Base-by-base conservation (phyloP, 1,139 yeast genomes). In the Scheffersomyces segobiensis region DNA sequence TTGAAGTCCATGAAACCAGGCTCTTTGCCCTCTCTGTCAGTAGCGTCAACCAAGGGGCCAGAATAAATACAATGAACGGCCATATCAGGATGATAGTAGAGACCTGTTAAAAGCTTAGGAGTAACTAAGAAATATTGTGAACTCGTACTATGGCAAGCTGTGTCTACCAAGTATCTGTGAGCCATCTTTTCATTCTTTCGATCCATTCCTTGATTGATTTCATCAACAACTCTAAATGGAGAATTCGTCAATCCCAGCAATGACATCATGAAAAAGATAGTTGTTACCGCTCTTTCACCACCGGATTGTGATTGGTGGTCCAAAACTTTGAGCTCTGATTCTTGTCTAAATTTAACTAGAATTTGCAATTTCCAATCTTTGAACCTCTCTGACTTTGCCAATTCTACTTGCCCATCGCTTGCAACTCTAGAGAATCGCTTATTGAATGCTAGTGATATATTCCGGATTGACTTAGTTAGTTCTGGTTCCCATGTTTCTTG, bases 191-290 rank as follows among this genome's bases (percentile, higher is more conserved):
- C 99, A 69, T 95, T 95, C 60, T 85, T 85, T 8, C 97, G 92
- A 74, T 96, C 99, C 98, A 96, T 93, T 63, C 99, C 99, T 76
- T 96, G 99, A 72, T 96, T 96, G 63, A 96, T 96, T 77, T 96
- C 99, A 73, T 96, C 99, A 6, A 96, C 98, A 2, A 95, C 95
- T 67, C 98, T 80, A 69, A 96, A 92, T 10, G 99, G 99, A 0
- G 98, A 93, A 50, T 84, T 84, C 0, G 98, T 88, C 59, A 91
- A 80, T n/a, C 93, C 95, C 75, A 96, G 99, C 60, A 96, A 76
- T 0, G 98, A 89, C 83, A 96, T 91, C 66, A 96, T 83, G 69
- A 90, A 96, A 59, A 93, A 85, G 8, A 95, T 93, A 0, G 99
- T 96, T 0, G 98, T 88, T 0, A 95, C 97, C 0, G 99, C 97